A percentile compares a stretch with the other conserved stretches of the same genome.
Evolutionary conservation across 176 grass and related monocot species (phyloP).

Genomic region (Zea luxurians): DNA sequence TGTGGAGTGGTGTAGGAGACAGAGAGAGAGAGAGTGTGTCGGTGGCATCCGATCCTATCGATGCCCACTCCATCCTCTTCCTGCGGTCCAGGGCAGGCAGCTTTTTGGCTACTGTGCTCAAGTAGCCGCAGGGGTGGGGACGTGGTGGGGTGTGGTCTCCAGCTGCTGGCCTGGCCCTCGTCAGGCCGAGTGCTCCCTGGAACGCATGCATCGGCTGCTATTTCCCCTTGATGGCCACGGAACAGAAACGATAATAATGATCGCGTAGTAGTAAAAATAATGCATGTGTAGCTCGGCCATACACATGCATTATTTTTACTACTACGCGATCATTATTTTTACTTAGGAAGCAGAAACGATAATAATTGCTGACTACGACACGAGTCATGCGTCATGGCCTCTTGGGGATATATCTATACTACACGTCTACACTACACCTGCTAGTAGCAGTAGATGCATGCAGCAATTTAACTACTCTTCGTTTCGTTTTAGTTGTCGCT

Average conservation of each 20-base stretch:
- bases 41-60: background rate
- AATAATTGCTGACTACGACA: too few relatives aligned
- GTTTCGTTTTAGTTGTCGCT: too few relatives aligned
- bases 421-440: too few relatives aligned
- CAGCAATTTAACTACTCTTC: too few relatives aligned
- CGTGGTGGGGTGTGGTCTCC: slow-evolving; percentile 22
- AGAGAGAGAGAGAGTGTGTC: background rate
- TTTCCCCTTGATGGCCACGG: background rate
- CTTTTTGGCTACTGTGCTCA: background rate
- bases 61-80: background rate
- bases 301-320: too few relatives aligned
- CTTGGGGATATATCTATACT: too few relatives aligned
- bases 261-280: too few relatives aligned
- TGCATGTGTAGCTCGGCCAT: too few relatives aligned
- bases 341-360: too few relatives aligned
- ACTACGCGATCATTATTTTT: too few relatives aligned
- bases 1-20: background rate
- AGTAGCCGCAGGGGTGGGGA: background rate
- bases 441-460: too few relatives aligned
- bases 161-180: slow-evolving; percentile 7
- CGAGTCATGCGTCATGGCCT: too few relatives aligned
- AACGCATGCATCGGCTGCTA: background rate
- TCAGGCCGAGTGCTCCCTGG: slow-evolving; percentile 16
- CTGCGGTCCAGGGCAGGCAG: background rate
- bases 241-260: slow-evolving; percentile 1